Evolutionary conservation across 352 stramenopile species (phyloP), one percentile per base, ranked within the genome.

Genomic region (Vaucheria bursata): DNA sequence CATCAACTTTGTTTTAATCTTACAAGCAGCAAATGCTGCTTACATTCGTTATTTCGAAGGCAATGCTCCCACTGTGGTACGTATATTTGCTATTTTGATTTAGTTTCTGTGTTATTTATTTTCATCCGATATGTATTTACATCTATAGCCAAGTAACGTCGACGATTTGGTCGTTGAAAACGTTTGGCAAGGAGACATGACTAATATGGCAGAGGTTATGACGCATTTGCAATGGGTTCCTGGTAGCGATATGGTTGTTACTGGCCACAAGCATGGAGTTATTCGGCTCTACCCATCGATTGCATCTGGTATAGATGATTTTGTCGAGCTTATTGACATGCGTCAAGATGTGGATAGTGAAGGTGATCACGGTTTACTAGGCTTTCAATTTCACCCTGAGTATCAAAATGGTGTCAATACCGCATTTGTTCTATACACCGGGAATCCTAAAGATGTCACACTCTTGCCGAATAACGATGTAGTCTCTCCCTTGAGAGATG

Each of bases 341-440:
- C 36, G 31, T 12, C 33, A 4, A 2, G 65, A 72, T 38, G 65
- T 72, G 6, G 12, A n/a, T 1, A 39, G 6, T 8, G 18, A 45
- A 29, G 65, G 40, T 40, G 65, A 72, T 8, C 65, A 72, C 65
- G 65, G 65, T 8, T 40, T 72, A 2, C 12, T 35, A 1, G 31
- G 65, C 5, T 72, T 72, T 38, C 1, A 36, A n/a, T 72, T 72
- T 35, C 65, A 72, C 65, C 59, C 59, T 34, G 59, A 69, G 5
- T 69, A 29, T 6, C 8, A 8, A 8, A 69, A 69, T 18, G 59
- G 59, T 8, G 18, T 18, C 5, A 69, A 34, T 4, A 69, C 29
- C 8, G 4, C 33, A 3, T 72, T 72, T 72, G 65, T 38, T 4
- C 12, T 72, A 35, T 72, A 72, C 65, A 72, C 65, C n/a, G 65